A percentile compares a stretch with the other conserved stretches of the same genome.
Conservation (phyloP, 768 basidiomycete genomes). For the Sistotremastrum niveocremeum region DNA sequence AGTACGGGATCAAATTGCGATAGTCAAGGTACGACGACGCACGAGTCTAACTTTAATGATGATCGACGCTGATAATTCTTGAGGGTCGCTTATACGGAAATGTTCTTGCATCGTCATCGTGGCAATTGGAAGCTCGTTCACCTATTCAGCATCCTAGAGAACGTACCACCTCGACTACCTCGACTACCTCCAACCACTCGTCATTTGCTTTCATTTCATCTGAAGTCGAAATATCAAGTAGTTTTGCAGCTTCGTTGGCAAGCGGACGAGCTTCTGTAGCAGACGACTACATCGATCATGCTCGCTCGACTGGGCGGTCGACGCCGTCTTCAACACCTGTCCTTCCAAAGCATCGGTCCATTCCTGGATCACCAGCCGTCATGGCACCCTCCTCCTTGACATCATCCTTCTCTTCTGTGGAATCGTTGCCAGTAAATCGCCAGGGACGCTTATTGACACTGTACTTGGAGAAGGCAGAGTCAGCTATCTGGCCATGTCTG, state of each 20-base stretch:
- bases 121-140: slow-evolving; percentile 69
- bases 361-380: slow-evolving; percentile 33
- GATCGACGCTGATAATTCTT: neutral
- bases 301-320: slow-evolving; percentile 42
- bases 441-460: slow-evolving; percentile 43
- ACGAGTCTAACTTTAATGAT: neutral
- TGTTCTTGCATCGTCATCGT: slow-evolving; percentile 51
- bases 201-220: slow-evolving; percentile 65
- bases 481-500: slow-evolving; percentile 72
- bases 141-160: slow-evolving; percentile 41
- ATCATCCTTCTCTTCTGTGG: slow-evolving; percentile 70
- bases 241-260: slow-evolving; percentile 71
- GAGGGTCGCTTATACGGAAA: slow-evolving; percentile 65
- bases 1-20: slow-evolving; percentile 52
- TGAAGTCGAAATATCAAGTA: slow-evolving; percentile 76
- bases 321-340: slow-evolving; percentile 29
- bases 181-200: slow-evolving; percentile 64
- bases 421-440: slow-evolving; percentile 45
- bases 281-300: slow-evolving; percentile 37
- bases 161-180: slow-evolving; percentile 62
- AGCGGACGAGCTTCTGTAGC: slow-evolving; percentile 59
- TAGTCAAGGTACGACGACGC: slow-evolving; percentile 48
- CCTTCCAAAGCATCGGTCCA: slow-evolving; percentile 9
- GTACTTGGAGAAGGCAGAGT: slow-evolving; percentile 68
- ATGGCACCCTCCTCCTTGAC: slow-evolving; percentile 37